Conservation (phyloP, 2,329 filamentous ascomycete species). For the Stachybotrys elegans region DNA sequence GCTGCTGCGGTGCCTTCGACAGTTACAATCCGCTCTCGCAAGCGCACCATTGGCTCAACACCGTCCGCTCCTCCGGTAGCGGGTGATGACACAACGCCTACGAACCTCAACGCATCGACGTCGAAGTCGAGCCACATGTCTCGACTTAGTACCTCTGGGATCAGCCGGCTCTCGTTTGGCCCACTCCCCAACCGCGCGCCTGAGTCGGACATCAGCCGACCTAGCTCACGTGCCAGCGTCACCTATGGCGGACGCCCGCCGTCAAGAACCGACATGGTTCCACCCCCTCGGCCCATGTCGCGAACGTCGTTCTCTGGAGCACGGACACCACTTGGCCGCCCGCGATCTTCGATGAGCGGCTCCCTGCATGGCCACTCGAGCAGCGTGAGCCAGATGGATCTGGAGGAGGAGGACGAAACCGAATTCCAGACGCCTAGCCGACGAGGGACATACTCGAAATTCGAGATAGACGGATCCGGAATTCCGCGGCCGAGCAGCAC, state of each 20-base stretch:
- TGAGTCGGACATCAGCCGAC: conserved; percentile 46
- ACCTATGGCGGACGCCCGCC: conserved; percentile 49
- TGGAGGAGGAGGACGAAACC: conserved; percentile 35
- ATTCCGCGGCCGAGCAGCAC: conserved; percentile 37
- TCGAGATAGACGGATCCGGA: conserved; percentile 35
- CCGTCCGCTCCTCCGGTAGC: conserved; percentile 42
- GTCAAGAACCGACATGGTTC: conserved; percentile 50
- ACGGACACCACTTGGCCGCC: conserved; percentile 63
- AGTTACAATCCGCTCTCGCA: conserved; percentile 63
- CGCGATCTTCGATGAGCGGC: conserved; percentile 66
- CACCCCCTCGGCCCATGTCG: conserved; percentile 56
- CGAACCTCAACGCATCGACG: conserved; percentile 31
- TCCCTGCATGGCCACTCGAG: conserved; percentile 54
- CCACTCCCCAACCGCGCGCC: conserved; percentile 53
- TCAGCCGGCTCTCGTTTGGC: conserved; percentile 60
- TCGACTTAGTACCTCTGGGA: conserved; percentile 56
- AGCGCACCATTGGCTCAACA: conserved; percentile 57
- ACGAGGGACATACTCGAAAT: conserved; percentile 46
- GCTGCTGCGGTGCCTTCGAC: conserved; percentile 46
- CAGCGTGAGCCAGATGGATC: conserved; percentile 52
- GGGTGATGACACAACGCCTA: conserved; percentile 48
- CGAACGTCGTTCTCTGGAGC: conserved; percentile 56
- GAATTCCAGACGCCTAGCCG: conserved; percentile 49
- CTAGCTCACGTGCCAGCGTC: conserved; percentile 67
- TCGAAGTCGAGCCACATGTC: conserved; percentile 46